Evolutionary conservation across 176 grass and related monocot species (phyloP), one percentile per base, ranked within the genome.

Genomic region (Paspalum vaginatum): DNA sequence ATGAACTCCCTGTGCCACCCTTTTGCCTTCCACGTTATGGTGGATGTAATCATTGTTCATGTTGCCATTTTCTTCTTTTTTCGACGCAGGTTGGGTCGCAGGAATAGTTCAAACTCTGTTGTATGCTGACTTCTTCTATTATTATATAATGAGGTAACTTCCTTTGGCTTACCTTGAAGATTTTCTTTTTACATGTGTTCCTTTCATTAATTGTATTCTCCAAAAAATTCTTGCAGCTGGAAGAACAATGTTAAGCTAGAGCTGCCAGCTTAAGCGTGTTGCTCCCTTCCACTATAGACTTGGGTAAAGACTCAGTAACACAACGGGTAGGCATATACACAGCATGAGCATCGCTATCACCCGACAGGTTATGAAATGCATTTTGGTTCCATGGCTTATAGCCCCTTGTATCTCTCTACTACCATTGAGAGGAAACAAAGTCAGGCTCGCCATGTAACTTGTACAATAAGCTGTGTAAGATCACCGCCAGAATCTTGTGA

Each of bases 91-190:
- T 80, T 99, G 96, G 96, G 61, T 95, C 79, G 84, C 90, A 0
- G 96, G 96, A 77, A 57, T 95, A 6, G 72, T 91, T 25, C 96
- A 99, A 74, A 99, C 92, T 76, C 71, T 95, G 37, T 60, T 99
- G 48, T 99, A 99, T 83, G 96, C 86, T 52, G 96, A 99, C 80
- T 99, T 99, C 61, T 93, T 99, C 75, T 99, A 91, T 72, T 99
- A 99, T 72, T 99, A 99, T 81, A 87, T 99, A 80, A 85, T 89
- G 44, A 99, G 96, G 96, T 99, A 90, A 90, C 61, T 48, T 44
- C 14, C 38, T 80, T 72, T 4, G 22, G 46, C 80, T 44, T 41
- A 40, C 26, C 10, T 4, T 69, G 14, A 63, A 50, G 63, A 39
- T 62, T 38, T 80, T 75, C 1, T 77, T 78, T 1, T 17, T 11